phyloP scores from a whole-genome alignment of 441 rosid genomes.

The Populus hybrid region DNA sequence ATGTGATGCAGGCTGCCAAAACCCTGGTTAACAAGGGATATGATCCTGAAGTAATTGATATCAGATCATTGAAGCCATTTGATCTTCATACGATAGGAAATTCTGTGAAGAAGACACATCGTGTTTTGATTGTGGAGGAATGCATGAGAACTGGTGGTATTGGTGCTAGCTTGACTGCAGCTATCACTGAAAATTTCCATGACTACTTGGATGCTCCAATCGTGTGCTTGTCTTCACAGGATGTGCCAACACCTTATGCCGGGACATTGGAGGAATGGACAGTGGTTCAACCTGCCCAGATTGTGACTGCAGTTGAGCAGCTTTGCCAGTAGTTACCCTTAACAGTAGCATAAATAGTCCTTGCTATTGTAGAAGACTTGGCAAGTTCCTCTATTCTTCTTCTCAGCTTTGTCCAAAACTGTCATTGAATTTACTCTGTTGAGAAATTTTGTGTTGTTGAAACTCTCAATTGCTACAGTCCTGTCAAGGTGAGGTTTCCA shows the following conservation, averaged over 20 bases:
- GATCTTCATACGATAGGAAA: constrained; percentile 89
- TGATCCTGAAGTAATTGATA: constrained; percentile 87
- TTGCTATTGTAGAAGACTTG: constrained; percentile 3
- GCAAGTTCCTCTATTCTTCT: not conserved
- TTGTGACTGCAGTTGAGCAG: constrained; percentile 87
- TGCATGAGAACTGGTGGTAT: constrained; percentile 97
- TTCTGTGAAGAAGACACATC: constrained; percentile 88
- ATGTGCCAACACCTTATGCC: constrained; percentile 92
- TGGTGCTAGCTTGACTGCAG: constrained; percentile 88
- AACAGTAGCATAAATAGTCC: not conserved
- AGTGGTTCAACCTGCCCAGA: constrained; percentile 91
- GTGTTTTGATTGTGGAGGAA: constrained; percentile 94
- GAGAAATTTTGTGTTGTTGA: not conserved
- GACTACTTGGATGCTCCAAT: constrained; percentile 89
- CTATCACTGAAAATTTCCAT: constrained; percentile 77
- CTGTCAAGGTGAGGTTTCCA: no score
- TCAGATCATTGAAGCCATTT: constrained; percentile 85
- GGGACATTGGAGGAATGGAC: constrained; percentile 94
- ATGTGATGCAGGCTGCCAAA: constrained; percentile 96
- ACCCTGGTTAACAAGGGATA: constrained; percentile 88
- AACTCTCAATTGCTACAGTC: no score
- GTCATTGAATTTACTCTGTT: not conserved
- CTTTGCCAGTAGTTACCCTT: constrained; percentile 58
- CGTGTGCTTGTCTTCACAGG: constrained; percentile 87
- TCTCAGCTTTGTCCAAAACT: not conserved